A percentile compares a stretch with the other conserved stretches of the same genome.
These are phyloP conservation scores for Eutrema japonicum DNA, from an alignment of 345 rosid genomes.

Conservation along the genomic window DNA sequence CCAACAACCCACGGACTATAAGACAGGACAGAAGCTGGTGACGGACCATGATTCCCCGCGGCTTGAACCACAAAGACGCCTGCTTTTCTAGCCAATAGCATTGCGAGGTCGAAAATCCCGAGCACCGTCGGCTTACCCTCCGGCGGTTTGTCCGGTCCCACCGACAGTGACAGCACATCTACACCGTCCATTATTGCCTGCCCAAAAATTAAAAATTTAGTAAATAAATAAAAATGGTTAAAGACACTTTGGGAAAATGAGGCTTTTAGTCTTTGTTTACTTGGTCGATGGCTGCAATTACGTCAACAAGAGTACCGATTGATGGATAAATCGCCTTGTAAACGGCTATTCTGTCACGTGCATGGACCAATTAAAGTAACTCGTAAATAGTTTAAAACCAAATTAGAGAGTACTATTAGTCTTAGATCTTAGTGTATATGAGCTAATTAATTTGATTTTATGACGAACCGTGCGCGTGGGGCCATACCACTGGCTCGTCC, in stretches of 20 bases:
- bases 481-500: conserved; percentile 90
- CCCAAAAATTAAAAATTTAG: too few relatives aligned
- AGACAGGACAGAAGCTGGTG: conserved; percentile 59
- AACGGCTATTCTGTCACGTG: conserved; percentile 65
- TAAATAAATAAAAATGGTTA: too few relatives aligned
- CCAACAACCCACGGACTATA: conserved; percentile 88
- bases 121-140: conserved; percentile 60
- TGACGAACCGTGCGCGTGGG: conserved; percentile 73
- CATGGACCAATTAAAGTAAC: not conserved
- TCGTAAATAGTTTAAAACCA: not conserved
- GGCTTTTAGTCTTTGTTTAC: conserved; percentile 37
- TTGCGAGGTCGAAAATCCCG: conserved; percentile 59
- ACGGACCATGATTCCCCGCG: conserved; percentile 78
- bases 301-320: conserved; percentile 73
- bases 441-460: not conserved
- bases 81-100: conserved; percentile 69
- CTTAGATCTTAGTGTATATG: too few relatives aligned
- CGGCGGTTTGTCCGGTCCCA: conserved; percentile 82
- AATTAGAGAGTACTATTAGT: not conserved
- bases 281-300: conserved; percentile 88
- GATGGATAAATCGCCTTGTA: conserved; percentile 87
- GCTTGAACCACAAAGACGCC: conserved; percentile 91
- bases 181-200: conserved; percentile 78
- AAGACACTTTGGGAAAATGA: too few relatives aligned
- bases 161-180: conserved; percentile 63